Base-by-base conservation (phyloP, 768 basidiomycete species). In the Tulasnella sp. region DNA sequence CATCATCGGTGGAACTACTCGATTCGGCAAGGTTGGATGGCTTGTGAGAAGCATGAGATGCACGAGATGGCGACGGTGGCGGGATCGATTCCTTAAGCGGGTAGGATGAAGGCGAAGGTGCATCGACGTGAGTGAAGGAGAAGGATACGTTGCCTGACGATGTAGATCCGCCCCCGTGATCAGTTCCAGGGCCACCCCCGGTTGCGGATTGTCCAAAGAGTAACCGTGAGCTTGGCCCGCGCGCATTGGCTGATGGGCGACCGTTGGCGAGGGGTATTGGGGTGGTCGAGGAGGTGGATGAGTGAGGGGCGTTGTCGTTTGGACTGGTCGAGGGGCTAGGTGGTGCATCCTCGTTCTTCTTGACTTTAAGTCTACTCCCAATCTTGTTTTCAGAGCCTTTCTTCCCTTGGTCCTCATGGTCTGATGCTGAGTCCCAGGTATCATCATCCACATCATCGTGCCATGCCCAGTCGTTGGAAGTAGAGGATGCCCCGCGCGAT, bases 351-450 rank as follows among this genome's bases (percentile, higher is more conserved):
- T 58, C 54, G 4, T 54, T 58, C 25, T 74, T 74, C 22, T 74
- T 74, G 37, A 74, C 73, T 40, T 74, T 74, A 31, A 76, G 75
- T 11, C 75, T 67, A 29, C 75, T 76, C 25, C 75, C 75, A 52
- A 76, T 76, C 34, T 39, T 38, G 37, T 76, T 76, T 15, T 17
- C 38, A 40, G 80, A 37, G 79, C 83, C 78, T 76, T 81, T 25
- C 79, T 76, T 73, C 77, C 78, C 73, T 79, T 75, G 40, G 79
- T 88, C 90, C 82, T 92, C 92, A 67, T 89, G 90, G 83, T 94
- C 93, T 22, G 92, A 93, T 72, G 87, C 86, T 80, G 90, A 91
- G 83, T 94, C 93, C 93, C 93, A 94, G 67, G 89, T 92, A 81
- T 94, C 93, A 81, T 94, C 93, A 81, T 93, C 92, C 91, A 91